Evolutionary conservation across 148 eudicot species (phyloP).

Genomic region (Arctostaphylos glauca): DNA sequence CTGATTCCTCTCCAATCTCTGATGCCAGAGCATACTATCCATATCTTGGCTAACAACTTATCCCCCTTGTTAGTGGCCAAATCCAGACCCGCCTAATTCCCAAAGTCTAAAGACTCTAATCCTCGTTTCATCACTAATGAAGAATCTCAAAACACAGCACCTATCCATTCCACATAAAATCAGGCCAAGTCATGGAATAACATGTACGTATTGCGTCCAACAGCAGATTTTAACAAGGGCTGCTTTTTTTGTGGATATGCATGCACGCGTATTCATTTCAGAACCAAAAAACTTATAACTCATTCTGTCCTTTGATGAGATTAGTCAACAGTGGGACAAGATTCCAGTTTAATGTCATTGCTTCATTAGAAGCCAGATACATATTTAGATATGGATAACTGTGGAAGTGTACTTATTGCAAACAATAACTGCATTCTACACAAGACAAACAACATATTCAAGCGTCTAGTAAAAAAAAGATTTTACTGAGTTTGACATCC

Average conservation of each 20-base stretch:
- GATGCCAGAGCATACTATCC: neutral
- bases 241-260: neutral
- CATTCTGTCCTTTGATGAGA: neutral
- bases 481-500: neutral
- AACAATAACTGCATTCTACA: neutral
- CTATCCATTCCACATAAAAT: neutral
- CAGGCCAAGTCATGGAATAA: neutral
- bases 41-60: neutral
- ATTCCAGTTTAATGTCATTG: neutral
- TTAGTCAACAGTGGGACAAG: neutral
- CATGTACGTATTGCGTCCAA: neutral
- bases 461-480: neutral
- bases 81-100: neutral
- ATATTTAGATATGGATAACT: neutral
- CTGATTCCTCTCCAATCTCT: neutral
- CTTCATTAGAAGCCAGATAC: neutral
- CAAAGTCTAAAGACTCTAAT: no score
- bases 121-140: neutral
- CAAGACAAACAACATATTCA: neutral
- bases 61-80: neutral
- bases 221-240: neutral
- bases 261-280: neutral
- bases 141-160: neutral
- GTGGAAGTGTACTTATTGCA: neutral
- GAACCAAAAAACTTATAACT: neutral